Base-by-base conservation (phyloP, 1,284 basidiomycete species). In the Microbotryum intermedium region DNA sequence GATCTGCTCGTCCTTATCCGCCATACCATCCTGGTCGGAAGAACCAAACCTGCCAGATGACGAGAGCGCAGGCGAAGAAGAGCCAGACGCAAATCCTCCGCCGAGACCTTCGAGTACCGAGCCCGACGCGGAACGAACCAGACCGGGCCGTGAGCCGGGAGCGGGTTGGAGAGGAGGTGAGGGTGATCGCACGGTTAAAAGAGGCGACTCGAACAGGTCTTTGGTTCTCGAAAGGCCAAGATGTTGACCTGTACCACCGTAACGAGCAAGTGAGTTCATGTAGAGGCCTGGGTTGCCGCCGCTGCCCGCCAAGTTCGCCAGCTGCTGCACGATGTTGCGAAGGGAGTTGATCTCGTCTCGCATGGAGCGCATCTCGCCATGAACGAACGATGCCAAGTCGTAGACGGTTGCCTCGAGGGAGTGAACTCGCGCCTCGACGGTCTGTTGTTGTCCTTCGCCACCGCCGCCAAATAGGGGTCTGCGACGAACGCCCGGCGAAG, bases 1-100 rank as follows among this genome's bases (percentile, higher is more conserved):
- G 56, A 68, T 66, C 46, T 68, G 66, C 39, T 65, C 59, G 55
- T 65, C 66, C 50, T 68, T 66, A 42, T 44, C 4, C 4, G 47
- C n/a, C 47, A 21, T 34, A 21, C 56, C 50, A 23, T 55, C 51
- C 39, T 50, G 34, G 21, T 13, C 42, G 50, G 57, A 57, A 61
- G 39, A 49, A 59, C 18, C 45, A 20, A n/a, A 25, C 25, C 42
- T 30, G n/a, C 21, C 28, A 10, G 18, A 21, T 42, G 21, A n/a
- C 20, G 43, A 46, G 30, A 7, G 50, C 51, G 62, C 53, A 20
- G 9, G 52, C 43, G 60, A 56, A 1, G 53, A 52, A 2, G 51
- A 50, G 3, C 39, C 53, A 26, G 42, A 42, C 26, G 34, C 34
- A 39, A 39, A 18, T 11, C 16, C 16, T 39, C 34, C 34, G 10